Evolutionary conservation across 768 basidiomycete genomes (phyloP), one percentile per base, ranked within the genome.

Genomic region (Chalciporus chontae): DNA sequence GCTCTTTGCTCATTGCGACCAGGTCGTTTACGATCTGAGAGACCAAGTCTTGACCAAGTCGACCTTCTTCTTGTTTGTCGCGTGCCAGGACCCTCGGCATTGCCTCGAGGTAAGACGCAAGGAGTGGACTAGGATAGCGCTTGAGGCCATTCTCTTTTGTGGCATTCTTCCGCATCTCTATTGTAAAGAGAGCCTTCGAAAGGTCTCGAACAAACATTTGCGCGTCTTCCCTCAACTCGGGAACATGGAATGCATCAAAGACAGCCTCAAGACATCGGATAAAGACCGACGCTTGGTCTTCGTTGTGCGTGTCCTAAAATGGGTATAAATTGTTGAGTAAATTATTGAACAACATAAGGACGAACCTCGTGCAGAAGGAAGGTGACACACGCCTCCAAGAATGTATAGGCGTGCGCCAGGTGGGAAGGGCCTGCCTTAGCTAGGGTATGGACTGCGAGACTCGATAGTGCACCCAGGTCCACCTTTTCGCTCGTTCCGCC

Each of bases 21-120:
- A 94, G 75, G 52, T 90, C 84, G 34, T 78, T 71, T 37, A 94
- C 73, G 50, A 95, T 76, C 6, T 73, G 64, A 8, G 77, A 67
- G 39, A 94, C 73, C 13, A 93, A 65, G 14, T 75, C 71, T 48
- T 80, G 78, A 1, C 86, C 83, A 44, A 76, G 81, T 24, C 71
- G 70, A 2, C 78, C 78, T 47, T 91, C 84, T 17, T 81, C 76
- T 13, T 71, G 60, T 50, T 80, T 78, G 26, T 86, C 80, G 17
- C 83, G 78, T 9, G 90, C 81, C 27, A 97, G 70, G 15, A 84
- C 85, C 53, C 86, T 77, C 6, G 90, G 86, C 21, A 95, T 66
- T 8, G 85, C 84, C 43, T 94, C 91, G n/a, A 96, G 76, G 65
- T 82, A 87, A 50, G 83, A 84, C 7, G 79, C 74, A 36, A 90